Evolutionary conservation across 306 rosid species (phyloP), one percentile per base, ranked within the genome.

Genomic region (Quercus alba): DNA sequence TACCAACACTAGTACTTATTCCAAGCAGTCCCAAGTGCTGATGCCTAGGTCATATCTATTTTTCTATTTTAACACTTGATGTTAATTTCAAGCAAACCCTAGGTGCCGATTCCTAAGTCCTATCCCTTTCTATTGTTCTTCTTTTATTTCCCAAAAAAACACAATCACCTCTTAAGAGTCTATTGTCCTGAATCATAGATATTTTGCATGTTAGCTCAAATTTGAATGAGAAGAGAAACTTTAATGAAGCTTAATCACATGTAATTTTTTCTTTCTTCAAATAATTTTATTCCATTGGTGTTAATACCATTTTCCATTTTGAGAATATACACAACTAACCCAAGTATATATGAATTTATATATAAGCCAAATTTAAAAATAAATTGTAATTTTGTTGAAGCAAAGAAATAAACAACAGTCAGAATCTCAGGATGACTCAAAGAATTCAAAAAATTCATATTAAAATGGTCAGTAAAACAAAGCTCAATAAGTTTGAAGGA

Each of bases 401-500:
- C 44, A 15, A 63, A 2, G 20, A 33, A 33, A 66, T 33, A 18
- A 66, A 12, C 23, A 31, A 31, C 10, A 33, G 71, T 30, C 44
- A 17, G 11, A 25, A 10, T 4, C 72, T 28, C 8, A 67, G 13
- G n/a, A 33, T 67, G 26, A 64, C 41, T 64, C 20, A 30, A 13
- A 33, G 25, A 23, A 67, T 67, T 67, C 54, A 21, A 33, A 33
- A 33, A 15, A 1, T 58, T 58, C 11, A 74, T 19, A 68, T 77
- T 20, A 44, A 9, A 46, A 73, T 11, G 71, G 56, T 61, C 33
- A 74, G 72, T 10, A 77, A 76, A 82, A 51, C 52, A 54, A 78
- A 74, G 49, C 76, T 19, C 73, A 38, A n/a, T 52, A 56, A 78
- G 56, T 66, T 35, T 33, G 15, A 59, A 76, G 71, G n/a, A 78